phyloP scores from a whole-genome alignment of 225 moss, liverwort and hornwort species.

The Bryum argenteum region DNA sequence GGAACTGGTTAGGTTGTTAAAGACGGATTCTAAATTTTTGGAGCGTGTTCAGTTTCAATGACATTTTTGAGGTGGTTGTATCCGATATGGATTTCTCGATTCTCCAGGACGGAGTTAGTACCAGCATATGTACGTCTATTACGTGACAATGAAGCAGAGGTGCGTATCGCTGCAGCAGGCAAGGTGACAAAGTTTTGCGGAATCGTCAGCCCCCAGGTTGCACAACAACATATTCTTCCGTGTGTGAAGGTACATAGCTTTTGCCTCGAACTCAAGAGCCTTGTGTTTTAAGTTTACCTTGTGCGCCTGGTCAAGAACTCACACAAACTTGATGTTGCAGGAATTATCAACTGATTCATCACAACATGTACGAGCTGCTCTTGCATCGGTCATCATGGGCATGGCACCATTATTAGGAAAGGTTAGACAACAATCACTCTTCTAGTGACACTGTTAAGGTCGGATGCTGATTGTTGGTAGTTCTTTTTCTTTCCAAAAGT shows the following conservation, averaged over 20 bases:
- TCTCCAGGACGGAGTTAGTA: slow-evolving; percentile 78
- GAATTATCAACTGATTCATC: slow-evolving; percentile 96
- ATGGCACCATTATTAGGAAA: slow-evolving; percentile 98
- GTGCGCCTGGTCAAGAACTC: background rate
- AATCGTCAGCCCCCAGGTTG: slow-evolving; percentile 83
- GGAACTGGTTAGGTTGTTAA: background rate
- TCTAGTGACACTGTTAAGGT: background rate
- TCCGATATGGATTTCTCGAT: slow-evolving; percentile 23
- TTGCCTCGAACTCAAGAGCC: slow-evolving; percentile 17
- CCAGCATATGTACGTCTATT: slow-evolving; percentile 91
- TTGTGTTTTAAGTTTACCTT: background rate
- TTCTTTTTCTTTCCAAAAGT: background rate
- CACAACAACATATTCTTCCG: slow-evolving; percentile 92
- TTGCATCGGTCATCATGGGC: slow-evolving; percentile 98
- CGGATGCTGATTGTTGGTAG: too few species aligned
- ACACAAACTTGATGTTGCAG: slow-evolving; percentile 36
- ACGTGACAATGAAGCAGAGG: slow-evolving; percentile 96
- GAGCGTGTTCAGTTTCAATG: background rate
- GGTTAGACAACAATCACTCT: slow-evolving; percentile 33
- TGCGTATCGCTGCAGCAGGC: slow-evolving; percentile 94
- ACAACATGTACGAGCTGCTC: slow-evolving; percentile 95
- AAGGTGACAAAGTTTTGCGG: slow-evolving; percentile 98
- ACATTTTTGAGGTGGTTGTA: slow-evolving; percentile 11
- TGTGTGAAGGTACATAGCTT: slow-evolving; percentile 76
- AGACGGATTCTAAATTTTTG: background rate